phyloP scores from a whole-genome alignment of 257 asterid species.

The Solanum microdontum region DNA sequence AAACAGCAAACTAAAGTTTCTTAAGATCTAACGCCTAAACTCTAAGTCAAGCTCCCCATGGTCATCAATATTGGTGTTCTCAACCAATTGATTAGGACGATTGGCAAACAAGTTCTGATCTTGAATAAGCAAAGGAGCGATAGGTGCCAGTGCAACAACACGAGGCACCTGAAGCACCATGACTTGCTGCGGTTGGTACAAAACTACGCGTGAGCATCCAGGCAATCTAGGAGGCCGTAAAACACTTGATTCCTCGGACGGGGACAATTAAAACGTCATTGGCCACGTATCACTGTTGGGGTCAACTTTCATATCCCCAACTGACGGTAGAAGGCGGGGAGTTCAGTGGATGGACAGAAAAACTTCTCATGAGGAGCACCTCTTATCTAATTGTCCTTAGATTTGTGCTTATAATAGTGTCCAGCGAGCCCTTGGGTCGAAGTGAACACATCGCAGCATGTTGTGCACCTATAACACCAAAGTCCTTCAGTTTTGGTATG shows the following conservation, averaged over 20 bases:
- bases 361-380: too few species aligned
- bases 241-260: not conserved
- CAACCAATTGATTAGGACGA: not conserved
- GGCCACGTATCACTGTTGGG: not conserved
- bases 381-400: too few species aligned
- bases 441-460: too few species aligned
- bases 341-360: not conserved
- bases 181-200: not conserved
- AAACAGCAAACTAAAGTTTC: too few species aligned
- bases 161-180: not conserved
- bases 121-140: not conserved
- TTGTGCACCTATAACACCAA: too few species aligned
- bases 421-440: too few species aligned
- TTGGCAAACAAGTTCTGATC: not conserved
- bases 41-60: not conserved
- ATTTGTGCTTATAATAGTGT: too few species aligned
- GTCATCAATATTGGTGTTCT: not conserved
- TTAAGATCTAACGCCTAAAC: not conserved
- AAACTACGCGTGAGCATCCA: fast-evolving
- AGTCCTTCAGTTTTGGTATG: too few species aligned
- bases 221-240: not conserved
- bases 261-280: not conserved
- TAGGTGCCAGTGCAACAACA: not conserved
- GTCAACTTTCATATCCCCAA: not conserved
- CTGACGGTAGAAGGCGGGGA: not conserved